Evolutionary conservation across 2,329 filamentous ascomycete genomes (phyloP).

Genomic region (Fonsecaea nubica): DNA sequence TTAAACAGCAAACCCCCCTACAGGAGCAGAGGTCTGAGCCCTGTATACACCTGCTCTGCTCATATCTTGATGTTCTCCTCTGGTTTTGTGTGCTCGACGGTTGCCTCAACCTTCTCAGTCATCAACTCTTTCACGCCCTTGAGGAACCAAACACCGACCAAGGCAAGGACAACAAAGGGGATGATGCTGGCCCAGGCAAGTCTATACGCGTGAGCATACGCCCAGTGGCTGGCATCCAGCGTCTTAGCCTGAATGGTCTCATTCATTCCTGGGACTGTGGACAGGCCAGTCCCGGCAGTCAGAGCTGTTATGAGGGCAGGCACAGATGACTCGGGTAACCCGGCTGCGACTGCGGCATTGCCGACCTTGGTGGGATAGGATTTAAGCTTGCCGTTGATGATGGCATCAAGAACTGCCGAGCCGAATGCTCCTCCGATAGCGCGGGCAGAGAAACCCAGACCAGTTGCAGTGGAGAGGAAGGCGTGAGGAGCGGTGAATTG

Average conservation of each 20-base stretch:
- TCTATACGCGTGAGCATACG: slow-evolving; percentile 58
- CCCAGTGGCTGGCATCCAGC: slow-evolving; percentile 50
- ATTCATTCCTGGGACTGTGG: slow-evolving; percentile 49
- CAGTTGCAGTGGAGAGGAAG: slow-evolving; percentile 61
- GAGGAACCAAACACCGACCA: slow-evolving; percentile 53
- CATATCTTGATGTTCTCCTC: slow-evolving; percentile 27
- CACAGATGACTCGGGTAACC: slow-evolving; percentile 50
- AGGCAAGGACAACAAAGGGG: slow-evolving; percentile 59
- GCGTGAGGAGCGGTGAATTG: slow-evolving; percentile 62
- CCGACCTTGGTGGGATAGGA: slow-evolving; percentile 52
- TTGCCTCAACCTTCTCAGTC: slow-evolving; percentile 62
- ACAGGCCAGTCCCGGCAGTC: slow-evolving; percentile 44
- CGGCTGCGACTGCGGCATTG: slow-evolving; percentile 52
- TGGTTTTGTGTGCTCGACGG: slow-evolving; percentile 50
- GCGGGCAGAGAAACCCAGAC: slow-evolving; percentile 60
- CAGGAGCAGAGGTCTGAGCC: neutral
- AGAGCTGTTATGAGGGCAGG: slow-evolving; percentile 51
- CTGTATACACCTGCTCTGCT: neutral
- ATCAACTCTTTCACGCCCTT: slow-evolving; percentile 59
- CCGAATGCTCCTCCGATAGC: slow-evolving; percentile 62
- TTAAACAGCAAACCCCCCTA: neutral
- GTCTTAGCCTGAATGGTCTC: slow-evolving; percentile 49
- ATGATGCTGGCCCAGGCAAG: slow-evolving; percentile 60
- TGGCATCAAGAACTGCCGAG: slow-evolving; percentile 59
- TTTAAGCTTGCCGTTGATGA: slow-evolving; percentile 57